Evolutionary conservation across 208 protist genomes (phyloP), one percentile per base, ranked within the genome.

Genomic region (Leishmania martiniquensis): DNA sequence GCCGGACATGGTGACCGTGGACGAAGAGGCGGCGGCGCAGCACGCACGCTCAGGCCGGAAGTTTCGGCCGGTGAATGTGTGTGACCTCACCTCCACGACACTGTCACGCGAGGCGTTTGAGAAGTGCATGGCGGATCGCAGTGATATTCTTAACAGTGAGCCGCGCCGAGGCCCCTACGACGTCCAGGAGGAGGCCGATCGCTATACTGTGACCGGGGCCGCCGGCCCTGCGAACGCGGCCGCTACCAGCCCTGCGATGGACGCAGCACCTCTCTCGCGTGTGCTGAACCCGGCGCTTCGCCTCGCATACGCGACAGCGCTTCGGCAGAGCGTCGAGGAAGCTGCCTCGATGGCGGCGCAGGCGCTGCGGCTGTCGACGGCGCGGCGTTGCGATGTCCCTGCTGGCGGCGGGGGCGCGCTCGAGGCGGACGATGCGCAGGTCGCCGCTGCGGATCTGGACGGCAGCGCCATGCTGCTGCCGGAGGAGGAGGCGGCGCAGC

Each of bases 1-100:
- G 44, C 83, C 86, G 4, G 85, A 86, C 29, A 29, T 85, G 66
- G 60, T 80, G 65, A 75, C 72, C 6, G 59, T 55, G 25, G 77
- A 67, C 15, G 78, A 76, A 20, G 82, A 78, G n/a, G 68, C 52
- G 4, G 54, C 49, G 25, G 63, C 39, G 22, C 63, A 68, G 63
- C 63, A 12, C 39, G 39, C 39, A 68, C 62, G 63, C 17, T 68
- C 77, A 15, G 63, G 76, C 4, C 67, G 86, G 47, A 82, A 87
- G 78, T 22, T 54, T 37, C 84, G 80, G 39, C 75, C 75, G 6
- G 81, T 87, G 59, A 89, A 92, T 59, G 75, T 96, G 29, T 72
- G 93, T 42, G 94, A 97, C 77, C 73, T 87, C 32, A 82, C 72
- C 32, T 84, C 81, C 45, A 97, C 94, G n/a, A 94, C 91, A 1